Conservation (phyloP, 2,329 filamentous ascomycete genomes). For the Alternaria ethzedia region DNA sequence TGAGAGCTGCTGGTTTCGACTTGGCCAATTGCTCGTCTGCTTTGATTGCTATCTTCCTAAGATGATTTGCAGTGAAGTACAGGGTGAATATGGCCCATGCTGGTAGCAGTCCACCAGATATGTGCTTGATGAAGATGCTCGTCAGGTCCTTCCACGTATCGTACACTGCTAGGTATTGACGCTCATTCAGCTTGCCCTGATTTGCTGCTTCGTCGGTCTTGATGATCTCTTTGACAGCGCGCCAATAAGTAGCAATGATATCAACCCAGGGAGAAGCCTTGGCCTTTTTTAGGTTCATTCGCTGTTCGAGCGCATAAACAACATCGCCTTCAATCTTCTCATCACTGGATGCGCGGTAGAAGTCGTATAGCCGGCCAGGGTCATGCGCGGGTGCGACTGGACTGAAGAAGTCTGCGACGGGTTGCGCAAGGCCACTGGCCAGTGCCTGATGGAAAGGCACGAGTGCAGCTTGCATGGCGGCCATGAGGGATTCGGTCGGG, state of each 20-base stretch:
- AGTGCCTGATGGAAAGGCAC: constrained; percentile 75
- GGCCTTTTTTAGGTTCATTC: constrained; percentile 70
- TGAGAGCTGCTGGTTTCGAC: constrained; percentile 56
- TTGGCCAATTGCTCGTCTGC: constrained; percentile 75
- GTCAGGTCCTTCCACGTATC: constrained; percentile 87
- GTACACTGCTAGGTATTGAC: constrained; percentile 84
- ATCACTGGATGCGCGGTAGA: constrained; percentile 74
- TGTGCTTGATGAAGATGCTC: constrained; percentile 78
- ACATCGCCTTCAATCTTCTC: constrained; percentile 72
- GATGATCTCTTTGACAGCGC: constrained; percentile 75
- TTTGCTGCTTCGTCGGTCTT: constrained; percentile 64
- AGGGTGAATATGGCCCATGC: constrained; percentile 93
- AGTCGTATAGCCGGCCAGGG: constrained; percentile 69
- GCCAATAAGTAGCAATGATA: constrained; percentile 85
- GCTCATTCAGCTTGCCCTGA: constrained; percentile 50
- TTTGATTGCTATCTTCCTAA: constrained; percentile 87
- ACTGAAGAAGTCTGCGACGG: constrained; percentile 75
- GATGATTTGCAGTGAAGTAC: constrained; percentile 84
- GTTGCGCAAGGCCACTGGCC: constrained; percentile 69
- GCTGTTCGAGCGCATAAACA: constrained; percentile 71
- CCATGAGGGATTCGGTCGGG: constrained; percentile 1
- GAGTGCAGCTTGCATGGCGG: constrained; percentile 74
- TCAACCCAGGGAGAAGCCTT: constrained; percentile 76
- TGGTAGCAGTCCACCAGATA: constrained; percentile 76
- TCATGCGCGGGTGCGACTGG: constrained; percentile 70